phyloP scores from a whole-genome alignment of 169 alveolate genomes.

The Cryptosporidium muris region DNA sequence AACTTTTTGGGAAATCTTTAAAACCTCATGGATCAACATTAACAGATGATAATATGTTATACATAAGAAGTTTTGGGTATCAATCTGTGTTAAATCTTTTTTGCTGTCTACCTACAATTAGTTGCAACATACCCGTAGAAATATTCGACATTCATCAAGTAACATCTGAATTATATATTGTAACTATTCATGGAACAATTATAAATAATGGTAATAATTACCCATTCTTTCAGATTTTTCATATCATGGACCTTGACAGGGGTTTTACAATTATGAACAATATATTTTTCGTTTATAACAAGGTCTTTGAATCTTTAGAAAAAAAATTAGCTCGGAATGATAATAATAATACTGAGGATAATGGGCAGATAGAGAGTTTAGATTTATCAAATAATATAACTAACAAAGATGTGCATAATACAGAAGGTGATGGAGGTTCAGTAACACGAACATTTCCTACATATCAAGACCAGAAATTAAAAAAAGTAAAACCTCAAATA shows the following conservation, averaged over 20 bases:
- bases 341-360: background rate
- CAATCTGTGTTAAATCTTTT: slow-evolving; percentile 8
- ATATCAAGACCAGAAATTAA: slow-evolving; percentile 13
- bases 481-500: slow-evolving; percentile 40
- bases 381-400: background rate
- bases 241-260: background rate
- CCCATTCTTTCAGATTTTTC: slow-evolving; percentile 53
- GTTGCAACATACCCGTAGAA: slow-evolving; percentile 61
- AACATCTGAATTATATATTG: slow-evolving; percentile 2
- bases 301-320: background rate
- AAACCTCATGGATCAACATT: slow-evolving; percentile 56
- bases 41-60: slow-evolving; percentile 16
- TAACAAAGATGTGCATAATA: background rate
- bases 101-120: slow-evolving; percentile 36
- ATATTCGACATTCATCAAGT: slow-evolving; percentile 30
- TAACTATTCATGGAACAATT: slow-evolving; percentile 29
- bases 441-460: slow-evolving; percentile 40
- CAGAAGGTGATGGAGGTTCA: too few relatives aligned
- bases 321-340: background rate
- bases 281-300: slow-evolving; percentile 32
- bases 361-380: too few relatives aligned
- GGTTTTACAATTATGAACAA: slow-evolving; percentile 13
- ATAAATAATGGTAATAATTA: slow-evolving; percentile 17
- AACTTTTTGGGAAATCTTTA: slow-evolving; percentile 12
- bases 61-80: slow-evolving; percentile 9